Percentiles rank a stretch among this genome's conserved stretches.
These are phyloP conservation scores for Pulchroboletus neoregius DNA, from an alignment of 1,284 basidiomycete species.

Conservation along the genomic window DNA sequence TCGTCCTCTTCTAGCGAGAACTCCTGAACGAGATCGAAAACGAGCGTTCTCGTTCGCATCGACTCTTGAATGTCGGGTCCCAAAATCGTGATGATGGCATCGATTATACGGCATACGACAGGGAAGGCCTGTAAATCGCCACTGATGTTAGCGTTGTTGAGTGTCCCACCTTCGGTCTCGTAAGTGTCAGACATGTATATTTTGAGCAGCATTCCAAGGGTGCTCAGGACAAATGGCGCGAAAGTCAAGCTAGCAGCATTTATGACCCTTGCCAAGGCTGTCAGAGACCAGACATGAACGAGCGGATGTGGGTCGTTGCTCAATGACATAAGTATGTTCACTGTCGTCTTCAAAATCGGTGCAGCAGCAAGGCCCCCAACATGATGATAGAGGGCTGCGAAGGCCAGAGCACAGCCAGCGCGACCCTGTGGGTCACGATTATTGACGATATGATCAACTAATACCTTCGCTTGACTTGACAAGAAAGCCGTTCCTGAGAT, in stretches of 20 bases:
- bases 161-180: conserved; percentile 89
- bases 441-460: conserved; percentile 95
- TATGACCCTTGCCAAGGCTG: conserved; percentile 83
- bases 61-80: conserved; percentile 96
- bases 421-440: conserved; percentile 93
- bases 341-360: conserved; percentile 92
- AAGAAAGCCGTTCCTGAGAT: conserved; percentile 85
- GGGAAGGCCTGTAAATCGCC: conserved; percentile 92
- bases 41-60: conserved; percentile 71
- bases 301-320: conserved; percentile 95
- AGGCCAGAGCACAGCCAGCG: conserved; percentile 91
- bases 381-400: conserved; percentile 90
- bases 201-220: conserved; percentile 88
- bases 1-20: conserved; percentile 87
- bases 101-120: conserved; percentile 86
- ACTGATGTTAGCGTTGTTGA: conserved; percentile 80
- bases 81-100: conserved; percentile 89
- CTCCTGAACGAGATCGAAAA: conserved; percentile 84
- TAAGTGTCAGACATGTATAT: conserved; percentile 90
- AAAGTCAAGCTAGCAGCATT: conserved; percentile 92
- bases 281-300: conserved; percentile 92
- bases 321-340: conserved; percentile 94
- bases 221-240: conserved; percentile 83
- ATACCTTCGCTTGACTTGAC: conserved; percentile 83
- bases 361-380: conserved; percentile 94